phyloP scores from a whole-genome alignment of 2,329 filamentous ascomycete species.

The Fusarium globosum region DNA sequence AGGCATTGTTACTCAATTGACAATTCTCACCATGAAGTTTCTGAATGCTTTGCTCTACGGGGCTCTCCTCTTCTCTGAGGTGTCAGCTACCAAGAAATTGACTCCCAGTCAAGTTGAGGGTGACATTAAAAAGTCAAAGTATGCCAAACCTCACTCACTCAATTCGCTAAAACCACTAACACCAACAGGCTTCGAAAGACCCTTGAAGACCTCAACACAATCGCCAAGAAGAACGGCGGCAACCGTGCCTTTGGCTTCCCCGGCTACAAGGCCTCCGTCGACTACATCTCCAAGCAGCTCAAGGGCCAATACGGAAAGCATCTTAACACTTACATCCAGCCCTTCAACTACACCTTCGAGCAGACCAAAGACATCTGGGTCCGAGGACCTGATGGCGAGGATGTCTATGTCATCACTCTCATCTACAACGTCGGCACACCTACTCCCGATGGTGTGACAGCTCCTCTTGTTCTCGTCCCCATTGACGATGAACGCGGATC shows the following conservation, averaged over 20 bases:
- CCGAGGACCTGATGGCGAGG: conserved; percentile 57
- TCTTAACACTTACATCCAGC: conserved; percentile 58
- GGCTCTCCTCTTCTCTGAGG: conserved; percentile 35
- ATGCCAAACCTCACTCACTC: neutral
- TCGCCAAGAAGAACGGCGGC: conserved; percentile 65
- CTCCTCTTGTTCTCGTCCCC: conserved; percentile 51
- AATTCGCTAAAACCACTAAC: neutral
- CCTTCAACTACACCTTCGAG: conserved; percentile 60
- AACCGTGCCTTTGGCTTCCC: conserved; percentile 70
- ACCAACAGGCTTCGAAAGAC: conserved; percentile 61
- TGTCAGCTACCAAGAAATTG: conserved; percentile 35
- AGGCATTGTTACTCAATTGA: neutral
- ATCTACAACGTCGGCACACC: conserved; percentile 60
- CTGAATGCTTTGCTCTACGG: conserved; percentile 36
- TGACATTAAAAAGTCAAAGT: conserved; percentile 42
- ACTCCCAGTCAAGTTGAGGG: conserved; percentile 41
- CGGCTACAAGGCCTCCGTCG: conserved; percentile 67
- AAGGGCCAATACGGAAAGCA: conserved; percentile 53
- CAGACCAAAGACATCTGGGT: conserved; percentile 56
- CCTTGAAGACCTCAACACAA: conserved; percentile 65
- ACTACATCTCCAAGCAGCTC: conserved; percentile 64
- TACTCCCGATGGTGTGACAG: conserved; percentile 51
- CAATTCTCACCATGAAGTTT: conserved; percentile 36
- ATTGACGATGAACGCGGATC: conserved; percentile 53
- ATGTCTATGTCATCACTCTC: conserved; percentile 57